Conservation (phyloP, 2,329 filamentous ascomycete species). For the Triangularia verruculosa region DNA sequence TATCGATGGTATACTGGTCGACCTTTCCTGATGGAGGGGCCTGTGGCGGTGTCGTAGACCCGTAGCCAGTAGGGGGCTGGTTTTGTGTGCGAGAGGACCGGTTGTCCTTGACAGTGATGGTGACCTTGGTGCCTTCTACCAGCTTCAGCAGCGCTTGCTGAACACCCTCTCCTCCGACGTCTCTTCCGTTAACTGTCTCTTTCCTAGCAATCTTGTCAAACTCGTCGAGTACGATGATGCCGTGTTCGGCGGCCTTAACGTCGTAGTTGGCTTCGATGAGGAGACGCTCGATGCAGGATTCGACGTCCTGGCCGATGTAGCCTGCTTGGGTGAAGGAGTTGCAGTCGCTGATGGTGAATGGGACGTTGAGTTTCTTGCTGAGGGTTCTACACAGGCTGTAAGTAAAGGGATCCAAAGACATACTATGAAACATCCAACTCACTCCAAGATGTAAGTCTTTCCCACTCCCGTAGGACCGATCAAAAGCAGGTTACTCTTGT, state of each 20-base stretch:
- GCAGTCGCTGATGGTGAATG: constrained; percentile 93
- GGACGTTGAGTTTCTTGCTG: constrained; percentile 88
- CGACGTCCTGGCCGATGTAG: constrained; percentile 97
- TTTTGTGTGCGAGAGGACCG: constrained; percentile 53
- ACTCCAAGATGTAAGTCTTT: constrained; percentile 89
- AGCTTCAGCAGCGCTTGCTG: constrained; percentile 95
- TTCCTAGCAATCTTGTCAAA: constrained; percentile 95
- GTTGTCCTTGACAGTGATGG: constrained; percentile 82
- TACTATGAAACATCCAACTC: constrained; percentile 28
- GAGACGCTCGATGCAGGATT: constrained; percentile 86
- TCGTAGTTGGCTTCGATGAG: constrained; percentile 90
- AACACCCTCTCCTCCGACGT: constrained; percentile 93
- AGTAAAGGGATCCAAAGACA: constrained; percentile 5
- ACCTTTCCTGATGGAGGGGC: constrained; percentile 38
- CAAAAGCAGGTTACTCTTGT: constrained; percentile 92
- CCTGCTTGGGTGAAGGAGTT: constrained; percentile 95
- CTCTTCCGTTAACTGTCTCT: constrained; percentile 83
- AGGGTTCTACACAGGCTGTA: constrained; percentile 61
- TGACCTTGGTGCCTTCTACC: constrained; percentile 91
- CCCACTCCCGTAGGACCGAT: constrained; percentile 92
- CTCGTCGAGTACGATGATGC: constrained; percentile 94
- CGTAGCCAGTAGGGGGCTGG: constrained; percentile 54
- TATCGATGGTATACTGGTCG: constrained; percentile 74
- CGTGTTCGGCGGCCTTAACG: constrained; percentile 76
- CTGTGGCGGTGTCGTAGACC: constrained; percentile 15